Evolutionary conservation across 108 stramenopile genomes (phyloP).

Genomic region (Skeletonema tropicum): DNA sequence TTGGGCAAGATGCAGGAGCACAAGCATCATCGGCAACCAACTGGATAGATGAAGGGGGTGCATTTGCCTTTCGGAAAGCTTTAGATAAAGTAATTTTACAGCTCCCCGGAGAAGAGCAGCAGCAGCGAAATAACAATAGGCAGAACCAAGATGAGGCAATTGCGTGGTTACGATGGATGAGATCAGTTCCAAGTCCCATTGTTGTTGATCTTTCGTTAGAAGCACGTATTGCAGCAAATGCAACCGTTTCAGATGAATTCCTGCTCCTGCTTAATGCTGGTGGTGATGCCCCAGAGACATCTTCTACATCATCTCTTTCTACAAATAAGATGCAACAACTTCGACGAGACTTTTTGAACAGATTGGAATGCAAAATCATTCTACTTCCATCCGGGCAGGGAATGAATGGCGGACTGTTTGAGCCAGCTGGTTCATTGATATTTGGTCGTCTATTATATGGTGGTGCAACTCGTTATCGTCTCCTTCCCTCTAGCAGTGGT

Average conservation of each 20-base stretch:
- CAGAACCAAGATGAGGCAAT: slow-evolving; percentile 52
- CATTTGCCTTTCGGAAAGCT: slow-evolving; percentile 58
- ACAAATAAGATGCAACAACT: slow-evolving; percentile 27
- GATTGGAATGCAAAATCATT: slow-evolving; percentile 62
- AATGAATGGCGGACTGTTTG: slow-evolving; percentile 34
- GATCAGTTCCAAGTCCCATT: slow-evolving; percentile 55
- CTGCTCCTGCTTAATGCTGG: slow-evolving; percentile 20
- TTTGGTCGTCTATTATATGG: slow-evolving; percentile 86
- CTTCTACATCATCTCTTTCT: not conserved
- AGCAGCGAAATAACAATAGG: slow-evolving; percentile 7
- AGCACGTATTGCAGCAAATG: slow-evolving; percentile 50
- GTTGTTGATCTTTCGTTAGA: slow-evolving; percentile 62
- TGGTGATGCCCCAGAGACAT: slow-evolving; percentile 12
- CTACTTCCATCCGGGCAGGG: slow-evolving; percentile 63
- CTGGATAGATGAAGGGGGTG: slow-evolving; percentile 75
- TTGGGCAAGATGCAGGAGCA: slow-evolving; percentile 41
- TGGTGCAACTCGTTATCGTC: slow-evolving; percentile 70
- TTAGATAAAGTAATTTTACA: slow-evolving; percentile 49
- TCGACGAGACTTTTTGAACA: slow-evolving; percentile 51
- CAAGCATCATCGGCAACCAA: slow-evolving; percentile 63
- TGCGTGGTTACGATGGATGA: slow-evolving; percentile 73
- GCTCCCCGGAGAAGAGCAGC: slow-evolving; percentile 2
- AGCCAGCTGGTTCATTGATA: slow-evolving; percentile 62
- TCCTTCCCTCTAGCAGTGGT: slow-evolving; percentile 29
- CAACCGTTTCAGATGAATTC: slow-evolving; percentile 39